Base-by-base conservation (phyloP, 2,329 filamentous ascomycete species). In the Fusarium austroafricanum region DNA sequence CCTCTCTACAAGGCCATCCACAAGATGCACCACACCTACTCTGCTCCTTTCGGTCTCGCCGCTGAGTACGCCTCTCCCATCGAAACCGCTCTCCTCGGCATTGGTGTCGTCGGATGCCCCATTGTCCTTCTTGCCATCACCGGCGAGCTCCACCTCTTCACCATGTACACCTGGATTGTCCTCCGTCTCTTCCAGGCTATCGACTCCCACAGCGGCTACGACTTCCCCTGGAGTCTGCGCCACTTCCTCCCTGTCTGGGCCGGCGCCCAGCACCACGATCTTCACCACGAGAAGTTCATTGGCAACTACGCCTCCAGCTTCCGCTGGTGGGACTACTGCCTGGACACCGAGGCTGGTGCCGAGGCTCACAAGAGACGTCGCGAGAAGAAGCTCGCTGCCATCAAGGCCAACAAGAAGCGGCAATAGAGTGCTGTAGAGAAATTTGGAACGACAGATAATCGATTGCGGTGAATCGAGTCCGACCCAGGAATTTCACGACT, bases 11-110 rank as follows among this genome's bases (percentile, higher is more conserved):
- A 94, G 85, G 88, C 90, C 76, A 92, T 99, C 75, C 96, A 99
- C 88, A 99, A 99, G 85, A 94, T 99, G 74, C 96, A 99, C 84
- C 96, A 99, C 85, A 95, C 96, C 76, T 99, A 99, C 85, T 97
- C 94, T 37, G 96, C 96, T 14, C 96, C 96, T 18, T 99, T 99
- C 77, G 96, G 96, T 72, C 86, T 99, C 53, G 95, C 96, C 20
- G 95, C 96, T 58, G 96, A 99, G 82, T 99, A 99, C 80, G 96
- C 96, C 9, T 97, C 95, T 42, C 96, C 96, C 1, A 96, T 98
- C 73, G 96, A 99, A 82, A 93, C 95, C 71, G 96, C 97, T 92
- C 87, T 96, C 58, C 90, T 99, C 49, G 96, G 95, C 38, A 85
- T 97, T 60, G 96, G 96, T 67, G 92, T 91, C 2, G 91, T 99